Evolutionary conservation across 23 red algal genomes (phyloP).

Genomic region (Agarophyton chilense): DNA sequence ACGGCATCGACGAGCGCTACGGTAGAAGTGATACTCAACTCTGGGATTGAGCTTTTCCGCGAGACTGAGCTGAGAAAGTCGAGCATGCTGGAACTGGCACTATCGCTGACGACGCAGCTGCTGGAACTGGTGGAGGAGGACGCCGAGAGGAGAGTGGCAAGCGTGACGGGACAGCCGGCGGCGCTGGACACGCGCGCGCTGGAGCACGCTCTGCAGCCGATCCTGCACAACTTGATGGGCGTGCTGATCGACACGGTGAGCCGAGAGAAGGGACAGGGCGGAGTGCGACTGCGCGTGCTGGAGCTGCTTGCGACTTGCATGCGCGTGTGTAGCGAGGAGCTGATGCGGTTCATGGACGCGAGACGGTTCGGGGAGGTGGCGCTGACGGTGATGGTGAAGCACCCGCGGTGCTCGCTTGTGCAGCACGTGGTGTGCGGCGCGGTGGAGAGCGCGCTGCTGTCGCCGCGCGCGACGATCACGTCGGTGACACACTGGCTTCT

Average conservation of each 20-base stretch:
- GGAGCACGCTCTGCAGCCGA: background rate
- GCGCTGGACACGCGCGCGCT: slow-evolving; percentile 19
- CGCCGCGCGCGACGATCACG: background rate
- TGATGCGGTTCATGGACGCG: slow-evolving; percentile 20
- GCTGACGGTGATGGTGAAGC: slow-evolving; percentile 37
- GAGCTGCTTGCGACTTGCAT: slow-evolving; percentile 15
- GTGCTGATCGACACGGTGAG: slow-evolving; percentile 40
- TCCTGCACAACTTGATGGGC: slow-evolving; percentile 25
- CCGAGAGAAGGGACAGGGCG: background rate
- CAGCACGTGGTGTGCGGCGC: slow-evolving; percentile 20
- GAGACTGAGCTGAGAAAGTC: background rate
- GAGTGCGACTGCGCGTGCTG: slow-evolving; percentile 3
- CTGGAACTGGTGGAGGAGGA: slow-evolving; percentile 21
- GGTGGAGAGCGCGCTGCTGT: slow-evolving; percentile 34
- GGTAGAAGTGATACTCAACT: background rate
- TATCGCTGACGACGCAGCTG: slow-evolving; percentile 1
- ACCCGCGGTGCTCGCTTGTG: slow-evolving; percentile 37
- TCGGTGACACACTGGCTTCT: slow-evolving; percentile 34
- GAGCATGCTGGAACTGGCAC: background rate
- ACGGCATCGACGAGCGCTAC: background rate
- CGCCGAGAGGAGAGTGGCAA: slow-evolving; percentile 19
- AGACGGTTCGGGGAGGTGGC: slow-evolving; percentile 36
- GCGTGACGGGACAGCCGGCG: slow-evolving; percentile 14
- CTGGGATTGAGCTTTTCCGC: slow-evolving; percentile 41
- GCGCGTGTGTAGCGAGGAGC: slow-evolving; percentile 7